Evolutionary conservation across 2,329 filamentous ascomycete genomes (phyloP), one percentile per base, ranked within the genome.

Genomic region (Fusarium buxicola): DNA sequence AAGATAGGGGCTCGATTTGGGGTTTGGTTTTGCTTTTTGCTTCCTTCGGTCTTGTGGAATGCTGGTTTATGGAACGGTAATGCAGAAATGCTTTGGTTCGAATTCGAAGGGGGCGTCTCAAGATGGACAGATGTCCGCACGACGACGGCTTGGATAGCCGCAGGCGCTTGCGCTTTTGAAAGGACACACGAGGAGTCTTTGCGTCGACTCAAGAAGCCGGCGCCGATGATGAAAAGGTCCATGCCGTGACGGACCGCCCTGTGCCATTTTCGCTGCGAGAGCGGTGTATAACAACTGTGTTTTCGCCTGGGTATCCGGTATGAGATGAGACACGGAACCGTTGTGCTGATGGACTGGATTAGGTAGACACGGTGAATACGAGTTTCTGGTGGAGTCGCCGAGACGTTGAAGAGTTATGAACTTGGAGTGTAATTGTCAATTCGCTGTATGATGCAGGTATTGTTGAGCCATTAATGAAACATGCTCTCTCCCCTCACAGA

Each of bases 261-360:
- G 49, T 66, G 54, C 49, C 60, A 54, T 65, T 60, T 63, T 40
- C 57, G 50, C 60, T 58, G 50, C 59, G 60, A 47, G 53, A 65
- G 69, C 56, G 51, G 58, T 71, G 67, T 71, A 71, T 55, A 69
- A 71, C 65, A 69, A 43, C 16, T 57, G 50, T 63, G 62, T 58
- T 61, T 61, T 62, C 60, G 60, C 63, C 54, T 68, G 36, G 52
- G 60, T 65, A 57, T 60, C 60, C 47, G 55, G 60, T 60, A 58
- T 48, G 65, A 65, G 58, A 62, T 55, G 61, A 67, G 56, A 65
- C 54, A 58, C 55, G 63, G 57, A 57, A 63, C 54, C 43, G 67
- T 59, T 69, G 55, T 64, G 67, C 69, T 70, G 69, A 70, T 70
- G 69, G 69, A 63, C 59, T 59, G 64, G 65, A 60, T 68, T 70